Evolutionary conservation across 2,329 filamentous ascomycete species (phyloP), one percentile per base, ranked within the genome.

Genomic region (Pseudomassariella vexata): DNA sequence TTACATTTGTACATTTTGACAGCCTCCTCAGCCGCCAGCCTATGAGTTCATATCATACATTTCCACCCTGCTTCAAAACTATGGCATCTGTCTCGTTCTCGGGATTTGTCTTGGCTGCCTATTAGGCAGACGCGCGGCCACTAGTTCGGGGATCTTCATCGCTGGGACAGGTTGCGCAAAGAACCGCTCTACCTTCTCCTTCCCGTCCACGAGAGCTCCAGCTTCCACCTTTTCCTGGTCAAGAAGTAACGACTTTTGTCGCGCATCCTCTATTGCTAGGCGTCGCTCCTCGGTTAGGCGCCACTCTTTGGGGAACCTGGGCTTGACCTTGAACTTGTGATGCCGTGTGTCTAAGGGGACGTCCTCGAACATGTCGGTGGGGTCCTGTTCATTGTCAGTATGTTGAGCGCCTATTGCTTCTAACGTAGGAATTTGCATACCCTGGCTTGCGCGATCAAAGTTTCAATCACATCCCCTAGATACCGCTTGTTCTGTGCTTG

Each of bases 401-500:
- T n/a, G 9, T 14, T n/a, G 18, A 27, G 11, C 6, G 30, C 24
- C 5, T 6, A 22, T 32, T 17, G 14, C 15, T 30, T 11, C 7
- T n/a, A n/a, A 10, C 9, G 25, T n/a, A n/a, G n/a, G n/a, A n/a
- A n/a, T n/a, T n/a, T n/a, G 37, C 58, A 27, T 59, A 75, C 74
- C 65, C 79, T 85, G 37, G 89, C 87, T 53, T 86, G 79, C 6
- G 65, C 66, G 37, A 98, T 63, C 44, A 98, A 64, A 30, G 70
- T 75, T 41, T 82, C 69, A 30, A 96, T 75, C 29, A 87, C 60
- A 48, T 94, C 86, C 32, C 79, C 82, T 15, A 98, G 70, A 56
- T 92, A 92, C n/a, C 86, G 79, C 71, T 96, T 98, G 68, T 98
- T 98, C 66, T 96, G 89, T 12, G 89, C 86, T 53, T 87, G 83